These are phyloP conservation scores for Dichotomocladium elegans DNA, from an alignment of 371 early-diverging fungal genomes.

Conservation along the genomic window DNA sequence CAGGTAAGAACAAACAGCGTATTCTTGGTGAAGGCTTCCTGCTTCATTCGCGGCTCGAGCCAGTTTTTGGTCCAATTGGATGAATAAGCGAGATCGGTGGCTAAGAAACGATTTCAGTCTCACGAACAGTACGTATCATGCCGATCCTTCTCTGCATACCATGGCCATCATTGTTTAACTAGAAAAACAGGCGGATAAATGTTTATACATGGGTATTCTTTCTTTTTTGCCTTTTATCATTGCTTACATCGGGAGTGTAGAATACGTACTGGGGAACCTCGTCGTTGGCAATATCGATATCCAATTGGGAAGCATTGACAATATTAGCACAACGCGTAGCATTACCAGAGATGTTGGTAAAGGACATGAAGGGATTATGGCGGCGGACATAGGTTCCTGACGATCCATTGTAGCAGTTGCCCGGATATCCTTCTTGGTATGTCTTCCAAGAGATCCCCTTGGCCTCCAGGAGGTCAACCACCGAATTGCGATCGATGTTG, in stretches of 20 bases:
- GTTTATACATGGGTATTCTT: not conserved
- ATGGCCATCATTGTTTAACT: constrained; percentile 46
- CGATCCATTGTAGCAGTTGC: not conserved
- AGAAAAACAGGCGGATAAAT: not conserved
- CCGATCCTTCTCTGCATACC: constrained; percentile 4
- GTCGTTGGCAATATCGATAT: constrained; percentile 35
- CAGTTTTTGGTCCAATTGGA: constrained; percentile 46
- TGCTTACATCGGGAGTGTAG: constrained; percentile 34
- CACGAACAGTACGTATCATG: not conserved
- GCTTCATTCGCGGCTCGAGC: constrained; percentile 46
- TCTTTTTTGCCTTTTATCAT: not conserved
- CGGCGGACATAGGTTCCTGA: constrained; percentile 43
- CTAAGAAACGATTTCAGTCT: constrained; percentile 1
- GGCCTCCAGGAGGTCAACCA: constrained; percentile 60
- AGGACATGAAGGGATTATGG: constrained; percentile 64
- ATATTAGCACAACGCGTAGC: constrained; percentile 48
- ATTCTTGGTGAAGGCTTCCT: constrained; percentile 33
- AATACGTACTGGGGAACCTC: constrained; percentile 49
- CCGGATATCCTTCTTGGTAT: constrained; percentile 52
- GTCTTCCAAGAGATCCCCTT: constrained; percentile 57
- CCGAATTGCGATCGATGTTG: constrained; percentile 23
- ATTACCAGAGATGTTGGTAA: constrained; percentile 38
- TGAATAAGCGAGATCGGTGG: constrained; percentile 41
- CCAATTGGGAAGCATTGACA: constrained; percentile 42
- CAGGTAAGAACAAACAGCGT: constrained; percentile 54